A percentile compares a stretch with the other conserved stretches of the same genome.
These are phyloP conservation scores for Trifolium pratense DNA, from an alignment of 306 rosid species.

Conservation along the genomic window DNA sequence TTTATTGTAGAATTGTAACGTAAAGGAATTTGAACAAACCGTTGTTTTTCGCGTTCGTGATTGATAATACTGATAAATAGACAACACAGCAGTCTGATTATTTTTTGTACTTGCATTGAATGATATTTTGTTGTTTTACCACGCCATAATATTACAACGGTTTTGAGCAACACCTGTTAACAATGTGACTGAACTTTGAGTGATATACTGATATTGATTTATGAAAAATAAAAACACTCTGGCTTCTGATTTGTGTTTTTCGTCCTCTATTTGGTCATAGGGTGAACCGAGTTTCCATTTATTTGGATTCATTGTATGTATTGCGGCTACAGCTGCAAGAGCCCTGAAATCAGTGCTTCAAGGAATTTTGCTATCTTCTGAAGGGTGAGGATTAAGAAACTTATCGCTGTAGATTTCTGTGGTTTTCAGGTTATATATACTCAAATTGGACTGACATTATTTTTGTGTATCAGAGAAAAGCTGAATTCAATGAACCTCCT, in stretches of 20 bases:
- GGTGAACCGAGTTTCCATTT: slow-evolving; percentile 99
- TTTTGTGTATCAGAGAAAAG: slow-evolving; percentile 79
- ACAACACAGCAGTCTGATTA: background rate
- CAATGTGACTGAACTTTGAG: background rate
- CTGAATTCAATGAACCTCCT: slow-evolving; percentile 99
- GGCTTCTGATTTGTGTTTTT: slow-evolving; percentile 38
- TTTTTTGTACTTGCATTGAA: background rate
- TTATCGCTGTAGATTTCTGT: slow-evolving; percentile 13
- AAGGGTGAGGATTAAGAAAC: slow-evolving; percentile 65
- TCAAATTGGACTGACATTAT: slow-evolving; percentile 41
- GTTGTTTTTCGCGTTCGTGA: background rate
- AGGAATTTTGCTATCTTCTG: slow-evolving; percentile 97
- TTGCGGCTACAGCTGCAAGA: slow-evolving; percentile 98
- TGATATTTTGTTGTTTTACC: slow-evolving; percentile 4
- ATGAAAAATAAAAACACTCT: background rate
- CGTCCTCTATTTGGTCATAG: slow-evolving; percentile 53
- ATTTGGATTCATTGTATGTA: slow-evolving; percentile 89
- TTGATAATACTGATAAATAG: background rate
- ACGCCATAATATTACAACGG: background rate
- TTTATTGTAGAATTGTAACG: background rate
- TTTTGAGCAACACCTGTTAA: background rate
- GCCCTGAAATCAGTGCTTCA: slow-evolving; percentile 95
- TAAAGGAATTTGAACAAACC: background rate
- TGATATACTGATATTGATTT: slow-evolving; percentile 19
- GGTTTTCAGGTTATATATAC: slow-evolving; percentile 16